A percentile compares a stretch with the other conserved stretches of the same genome.
These are phyloP conservation scores for Ceratocystis ficicola DNA, from an alignment of 2,329 filamentous ascomycete genomes.

Conservation along the genomic window DNA sequence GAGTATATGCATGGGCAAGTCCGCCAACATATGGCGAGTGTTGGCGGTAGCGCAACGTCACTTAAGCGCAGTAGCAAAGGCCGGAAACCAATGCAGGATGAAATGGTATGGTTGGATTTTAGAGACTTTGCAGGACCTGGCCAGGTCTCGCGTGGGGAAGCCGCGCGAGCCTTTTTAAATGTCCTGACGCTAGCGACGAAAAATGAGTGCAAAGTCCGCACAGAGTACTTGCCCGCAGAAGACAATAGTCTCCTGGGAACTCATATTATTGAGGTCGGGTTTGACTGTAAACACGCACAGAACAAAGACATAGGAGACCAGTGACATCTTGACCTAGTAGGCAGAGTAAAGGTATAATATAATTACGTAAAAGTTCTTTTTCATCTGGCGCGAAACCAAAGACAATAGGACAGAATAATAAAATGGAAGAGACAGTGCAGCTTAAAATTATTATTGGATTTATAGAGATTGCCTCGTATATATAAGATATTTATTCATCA, in stretches of 20 bases:
- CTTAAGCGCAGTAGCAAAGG: neutral
- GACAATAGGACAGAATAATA: neutral
- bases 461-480: neutral
- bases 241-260: constrained; percentile 14
- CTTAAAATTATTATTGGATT: neutral
- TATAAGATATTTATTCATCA: constrained; percentile 45
- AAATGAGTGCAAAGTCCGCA: constrained; percentile 44
- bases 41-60: constrained; percentile 8
- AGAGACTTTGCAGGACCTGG: constrained; percentile 52
- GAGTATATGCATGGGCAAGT: constrained; percentile 10
- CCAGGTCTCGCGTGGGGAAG: constrained; percentile 45
- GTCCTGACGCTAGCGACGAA: constrained; percentile 59
- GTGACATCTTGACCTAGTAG: neutral
- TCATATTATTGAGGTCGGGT: constrained; percentile 19
- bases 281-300: constrained; percentile 1
- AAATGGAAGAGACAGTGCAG: neutral
- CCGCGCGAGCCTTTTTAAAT: constrained; percentile 65
- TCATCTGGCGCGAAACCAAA: neutral
- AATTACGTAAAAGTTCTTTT: too few relatives aligned
- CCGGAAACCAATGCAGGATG: neutral
- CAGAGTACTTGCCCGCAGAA: constrained; percentile 27
- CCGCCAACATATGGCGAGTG: neutral
- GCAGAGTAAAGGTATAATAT: neutral
- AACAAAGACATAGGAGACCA: neutral
- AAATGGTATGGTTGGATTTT: constrained; percentile 46